Evolutionary conservation across 345 rosid genomes (phyloP).

Genomic region (Lepidium sativum): DNA sequence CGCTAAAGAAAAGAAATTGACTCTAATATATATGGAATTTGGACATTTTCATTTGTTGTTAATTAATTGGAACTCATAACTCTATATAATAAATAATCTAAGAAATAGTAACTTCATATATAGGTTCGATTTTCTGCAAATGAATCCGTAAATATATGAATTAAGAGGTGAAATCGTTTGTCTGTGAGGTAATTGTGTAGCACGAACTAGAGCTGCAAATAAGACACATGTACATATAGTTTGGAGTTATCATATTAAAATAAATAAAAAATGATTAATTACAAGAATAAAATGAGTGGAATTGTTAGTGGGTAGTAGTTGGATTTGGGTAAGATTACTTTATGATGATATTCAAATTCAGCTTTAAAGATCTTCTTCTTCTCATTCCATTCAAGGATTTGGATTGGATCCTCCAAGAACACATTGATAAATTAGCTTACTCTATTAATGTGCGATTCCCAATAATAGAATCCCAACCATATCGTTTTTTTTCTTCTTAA

Average conservation of each 20-base stretch:
- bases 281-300: slow-evolving; percentile 8
- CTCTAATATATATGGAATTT: no score
- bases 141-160: no score
- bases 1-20: no score
- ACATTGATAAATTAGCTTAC: slow-evolving; percentile 23
- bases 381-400: slow-evolving; percentile 24
- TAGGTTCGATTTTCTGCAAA: no score
- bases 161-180: no score
- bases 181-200: neutral
- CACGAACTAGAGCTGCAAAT: slow-evolving; percentile 13
- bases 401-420: slow-evolving; percentile 22
- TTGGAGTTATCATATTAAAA: neutral
- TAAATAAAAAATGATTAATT: neutral
- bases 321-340: slow-evolving; percentile 24
- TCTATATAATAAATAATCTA: no score
- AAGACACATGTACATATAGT: slow-evolving; percentile 15
- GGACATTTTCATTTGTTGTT: no score
- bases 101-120: no score
- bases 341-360: slow-evolving; percentile 18
- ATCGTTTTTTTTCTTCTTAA: slow-evolving; percentile 17
- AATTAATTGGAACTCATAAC: no score
- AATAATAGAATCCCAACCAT: neutral
- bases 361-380: slow-evolving; percentile 20
- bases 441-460: slow-evolving; percentile 21
- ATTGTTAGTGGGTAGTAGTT: slow-evolving; percentile 31